Evolutionary conservation across 176 grass and related monocot species (phyloP), one percentile per base, ranked within the genome.

Genomic region (Bothriochloa decipiens): DNA sequence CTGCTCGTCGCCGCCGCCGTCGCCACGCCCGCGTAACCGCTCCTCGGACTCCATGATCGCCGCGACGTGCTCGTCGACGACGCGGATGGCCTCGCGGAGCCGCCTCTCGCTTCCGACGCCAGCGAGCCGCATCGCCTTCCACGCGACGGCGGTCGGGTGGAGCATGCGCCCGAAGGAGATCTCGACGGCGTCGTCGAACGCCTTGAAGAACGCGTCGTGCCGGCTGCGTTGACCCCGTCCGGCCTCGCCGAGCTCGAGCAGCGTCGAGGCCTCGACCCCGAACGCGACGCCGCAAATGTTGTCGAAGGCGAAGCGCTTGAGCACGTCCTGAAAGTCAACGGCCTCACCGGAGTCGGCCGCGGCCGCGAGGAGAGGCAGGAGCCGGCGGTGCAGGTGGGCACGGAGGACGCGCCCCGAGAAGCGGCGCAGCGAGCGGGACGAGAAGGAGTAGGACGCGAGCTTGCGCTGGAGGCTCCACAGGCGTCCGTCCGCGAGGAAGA

Each of bases 401-500:
- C 75, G 12, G 57, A 94, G 81, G 33, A 91, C 84, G 36, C 90
- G 76, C 1, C 20, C 87, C 0, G 81, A 50, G 81, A 89, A 94
- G 77, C 37, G 41, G 73, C 87, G 83, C 3, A 91, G 77, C 16
- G 89, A 87, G 28, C 84, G 83, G 37, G 89, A 86, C 10, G 86
- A 73, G 84, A 94, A 94, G 79, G 85, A 86, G 84, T 79, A 80
- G 80, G 86, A 89, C 14, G 86, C 89, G 55, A 89, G 79, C 87
- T 89, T 94, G 46, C 92, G 92, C 77, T 94, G 92, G 45, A 89
- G 86, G 78, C 28, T 84, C 92, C 92, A 94, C 5, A 89, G 72
- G 50, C 53, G 57, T 35, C 89, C 92, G 75, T 94, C 86, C 67
- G 39, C 83, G 52, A 85, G 33, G 72, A 94, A 90, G 25, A 94